Conservation (phyloP, 1,139 yeast genomes). For the Yamadazyma conglobata region DNA sequence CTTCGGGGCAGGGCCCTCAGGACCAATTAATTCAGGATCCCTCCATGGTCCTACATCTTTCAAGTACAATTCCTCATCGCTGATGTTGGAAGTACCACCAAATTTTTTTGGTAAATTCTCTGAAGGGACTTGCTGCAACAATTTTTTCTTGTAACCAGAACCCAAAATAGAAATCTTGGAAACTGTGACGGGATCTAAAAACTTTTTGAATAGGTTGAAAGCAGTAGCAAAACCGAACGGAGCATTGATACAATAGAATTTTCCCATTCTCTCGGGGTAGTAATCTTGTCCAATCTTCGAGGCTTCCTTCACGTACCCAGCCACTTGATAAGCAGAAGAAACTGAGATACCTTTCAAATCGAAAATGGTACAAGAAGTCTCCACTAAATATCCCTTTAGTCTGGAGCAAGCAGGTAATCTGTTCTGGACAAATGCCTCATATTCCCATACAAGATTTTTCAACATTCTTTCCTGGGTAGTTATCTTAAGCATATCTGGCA, state of each 20-base stretch:
- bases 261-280: slow-evolving; percentile 99
- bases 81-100: slow-evolving; percentile 74
- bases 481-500: slow-evolving; percentile 85
- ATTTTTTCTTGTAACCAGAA: slow-evolving; percentile 69
- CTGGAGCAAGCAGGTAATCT: slow-evolving; percentile 95
- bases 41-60: slow-evolving; percentile 98
- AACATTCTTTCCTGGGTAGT: slow-evolving; percentile 96
- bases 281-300: slow-evolving; percentile 92
- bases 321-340: slow-evolving; percentile 77
- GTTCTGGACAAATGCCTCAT: slow-evolving; percentile 79
- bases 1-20: slow-evolving; percentile 82
- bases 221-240: slow-evolving; percentile 97
- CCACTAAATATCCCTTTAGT: slow-evolving; percentile 69
- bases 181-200: slow-evolving; percentile 97
- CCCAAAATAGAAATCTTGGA: slow-evolving; percentile 90
- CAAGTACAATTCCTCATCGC: slow-evolving; percentile 76
- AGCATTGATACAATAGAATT: slow-evolving; percentile 90
- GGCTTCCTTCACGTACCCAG: slow-evolving; percentile 87
- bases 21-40: slow-evolving; percentile 75
- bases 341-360: slow-evolving; percentile 93
- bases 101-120: slow-evolving; percentile 88
- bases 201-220: slow-evolving; percentile 83
- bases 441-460: slow-evolving; percentile 94
- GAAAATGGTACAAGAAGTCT: slow-evolving; percentile 93
- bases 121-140: slow-evolving; percentile 86